Evolutionary conservation across 495 filamentous ascomycete species (phyloP), one percentile per base, ranked within the genome.

Genomic region (Penicillium arizonense): DNA sequence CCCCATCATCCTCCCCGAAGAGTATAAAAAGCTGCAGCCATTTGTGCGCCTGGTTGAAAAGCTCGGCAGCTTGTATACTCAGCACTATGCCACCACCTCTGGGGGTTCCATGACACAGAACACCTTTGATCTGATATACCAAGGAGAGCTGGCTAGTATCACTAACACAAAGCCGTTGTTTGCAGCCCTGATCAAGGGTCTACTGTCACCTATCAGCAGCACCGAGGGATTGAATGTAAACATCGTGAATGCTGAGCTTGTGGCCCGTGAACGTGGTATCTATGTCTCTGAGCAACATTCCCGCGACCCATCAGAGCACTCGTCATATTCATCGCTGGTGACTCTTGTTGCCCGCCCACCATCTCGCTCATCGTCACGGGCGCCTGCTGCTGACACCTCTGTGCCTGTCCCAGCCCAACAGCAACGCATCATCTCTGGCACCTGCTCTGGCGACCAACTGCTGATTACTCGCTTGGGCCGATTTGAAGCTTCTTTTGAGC

Each of bases 241-340:
- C 70, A 87, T 89, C 36, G 86, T 89, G 53, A 89, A 90, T 58
- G 87, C 87, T 1, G 79, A 81, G 18, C 71, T 87, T 47, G 75
- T 90, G 14, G 83, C 86, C 30, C 78, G 79, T 48, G 84, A 88
- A 55, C 82, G 85, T 46, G 87, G 86, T 9, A 83, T 90, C 51
- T 73, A 81, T 28, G 79, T 90, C 44, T 85, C 83, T 58, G 87
- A 90, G 69, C 79, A 76, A 23, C 78, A 82, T 43, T 74, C 74
- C 5, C 72, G 83, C 18, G 77, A 83, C 32, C 71, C 70, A 10
- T 62, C 53, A 35, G 76, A 64, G 35, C 65, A 81, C 12, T 74
- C 75, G 1, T 59, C 62, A 1, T 87, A 84, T 55, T 81, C 80
- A 9, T 80, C 76, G 40, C 77, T 81, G 7, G 81, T 89, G n/a